Evolutionary conservation across 192 early-diverging fungal genomes (phyloP), one percentile per base, ranked within the genome.

Genomic region (Phycomyces nitens): DNA sequence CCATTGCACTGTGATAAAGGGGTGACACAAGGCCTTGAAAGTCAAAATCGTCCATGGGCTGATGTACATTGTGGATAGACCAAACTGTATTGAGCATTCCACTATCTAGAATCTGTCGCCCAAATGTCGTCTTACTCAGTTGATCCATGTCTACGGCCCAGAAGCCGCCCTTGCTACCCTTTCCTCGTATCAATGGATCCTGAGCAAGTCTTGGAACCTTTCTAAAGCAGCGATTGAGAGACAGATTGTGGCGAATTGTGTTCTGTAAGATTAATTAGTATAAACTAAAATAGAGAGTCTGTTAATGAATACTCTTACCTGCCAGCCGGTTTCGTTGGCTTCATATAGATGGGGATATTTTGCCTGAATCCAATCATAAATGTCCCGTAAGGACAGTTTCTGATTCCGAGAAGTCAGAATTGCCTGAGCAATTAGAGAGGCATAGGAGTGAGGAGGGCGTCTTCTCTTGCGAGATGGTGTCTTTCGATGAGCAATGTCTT

Each of bases 181-280:
- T 86, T 14, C 84, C 87, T 26, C 76, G 71, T 42, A 60, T 84
- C 16, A 74, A 74, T 21, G 18, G 24, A 49, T 62, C 54, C 16
- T 68, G 24, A 20, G 50, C 53, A 74, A 79, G 80, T 0, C 93
- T 79, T 12, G 91, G 84, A 23, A 93, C 75, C 56, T 90, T 88
- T 38, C 80, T 74, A 65, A 97, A 97, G 20, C 77, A 81, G 52
- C 85, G 81, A 66, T 95, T 95, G 27, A 94, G 77, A 9, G 91
- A 92, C n/a, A 96, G 77, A 69, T 94, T 93, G 72, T 96, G 94
- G 2, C 94, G 80, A 52, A 96, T 88, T 1, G 93, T 92, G 77
- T 95, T 96, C 85, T 94, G 69, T 77, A 80, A 70, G 18, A 57
- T 1, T 5, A 51, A 26, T 53, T 38, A 23, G 38, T 57, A 65